These are phyloP conservation scores for Fraxinus dipetala DNA, from an alignment of 305 asterid genomes.

Conservation along the genomic window DNA sequence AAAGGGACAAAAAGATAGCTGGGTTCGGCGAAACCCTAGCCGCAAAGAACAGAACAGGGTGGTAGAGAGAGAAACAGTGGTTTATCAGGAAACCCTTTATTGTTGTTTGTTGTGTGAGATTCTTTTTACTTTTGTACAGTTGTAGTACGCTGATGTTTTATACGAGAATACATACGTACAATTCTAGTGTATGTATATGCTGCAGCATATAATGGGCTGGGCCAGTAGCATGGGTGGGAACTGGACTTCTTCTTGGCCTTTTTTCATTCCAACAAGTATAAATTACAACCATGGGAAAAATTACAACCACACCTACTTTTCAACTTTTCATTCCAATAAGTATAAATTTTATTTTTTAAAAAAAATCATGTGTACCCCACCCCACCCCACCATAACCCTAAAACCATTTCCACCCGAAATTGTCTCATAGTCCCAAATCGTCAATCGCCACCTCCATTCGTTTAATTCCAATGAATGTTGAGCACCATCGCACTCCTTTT, in stretches of 20 bases:
- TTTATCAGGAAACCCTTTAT: background rate
- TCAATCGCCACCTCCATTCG: too few species aligned
- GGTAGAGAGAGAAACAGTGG: conserved; percentile 14
- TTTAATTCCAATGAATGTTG: too few species aligned
- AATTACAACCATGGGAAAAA: too few species aligned
- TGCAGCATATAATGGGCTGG: background rate
- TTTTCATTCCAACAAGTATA: too few species aligned
- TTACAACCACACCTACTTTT: too few species aligned
- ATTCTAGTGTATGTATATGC: background rate
- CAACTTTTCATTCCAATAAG: too few species aligned
- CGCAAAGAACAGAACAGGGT: conserved; percentile 36
- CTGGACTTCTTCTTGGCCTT: background rate
- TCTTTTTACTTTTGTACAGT: background rate
- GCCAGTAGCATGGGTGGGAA: background rate
- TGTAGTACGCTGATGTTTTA: background rate
- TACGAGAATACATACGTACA: background rate
- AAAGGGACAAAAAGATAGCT: background rate
- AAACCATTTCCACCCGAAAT: too few species aligned
- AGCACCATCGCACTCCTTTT: too few species aligned
- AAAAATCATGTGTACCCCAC: too few species aligned
- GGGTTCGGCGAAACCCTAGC: conserved; percentile 73
- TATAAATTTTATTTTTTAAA: too few species aligned
- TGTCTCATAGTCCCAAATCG: too few species aligned
- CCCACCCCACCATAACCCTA: too few species aligned
- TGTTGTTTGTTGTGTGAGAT: background rate